phyloP scores from a whole-genome alignment of 2,329 filamentous ascomycete genomes.

The Epichloe brachyelytri region DNA sequence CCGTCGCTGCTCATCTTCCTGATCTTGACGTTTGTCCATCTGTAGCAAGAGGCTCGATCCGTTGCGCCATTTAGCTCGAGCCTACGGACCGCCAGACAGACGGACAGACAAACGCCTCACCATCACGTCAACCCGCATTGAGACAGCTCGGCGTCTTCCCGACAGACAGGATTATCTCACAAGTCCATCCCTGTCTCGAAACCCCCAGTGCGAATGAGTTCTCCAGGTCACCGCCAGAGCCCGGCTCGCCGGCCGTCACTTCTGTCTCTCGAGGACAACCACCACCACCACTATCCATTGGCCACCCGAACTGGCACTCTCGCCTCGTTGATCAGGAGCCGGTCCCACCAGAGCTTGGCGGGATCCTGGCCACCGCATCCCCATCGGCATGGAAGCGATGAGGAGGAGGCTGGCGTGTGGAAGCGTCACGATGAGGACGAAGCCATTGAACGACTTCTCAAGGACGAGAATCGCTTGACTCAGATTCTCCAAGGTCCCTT shows the following conservation, averaged over 20 bases:
- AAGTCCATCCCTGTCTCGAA: neutral
- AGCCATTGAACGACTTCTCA: conserved; percentile 29
- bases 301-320: conserved; percentile 25
- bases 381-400: conserved; percentile 14
- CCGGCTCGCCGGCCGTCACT: conserved; percentile 19
- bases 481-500: conserved; percentile 52
- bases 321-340: conserved; percentile 25
- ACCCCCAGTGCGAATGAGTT: conserved; percentile 13
- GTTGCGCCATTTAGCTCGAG: neutral
- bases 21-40: too few species aligned
- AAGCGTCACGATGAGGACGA: conserved; percentile 25
- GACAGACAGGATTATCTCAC: neutral
- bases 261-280: conserved; percentile 20
- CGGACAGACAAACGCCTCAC: neutral
- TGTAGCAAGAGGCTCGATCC: neutral
- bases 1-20: too few species aligned
- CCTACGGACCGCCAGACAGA: neutral
- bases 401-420: conserved; percentile 19
- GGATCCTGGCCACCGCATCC: conserved; percentile 13
- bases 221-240: conserved; percentile 15
- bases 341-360: conserved; percentile 22
- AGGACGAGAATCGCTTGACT: conserved; percentile 46
- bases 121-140: neutral
- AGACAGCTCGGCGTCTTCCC: neutral
- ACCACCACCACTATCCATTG: conserved; percentile 17